A percentile compares a stretch with the other conserved stretches of the same genome.
Evolutionary conservation across 352 stramenopile species (phyloP).

Genomic region (Globisporangium barbulae): DNA sequence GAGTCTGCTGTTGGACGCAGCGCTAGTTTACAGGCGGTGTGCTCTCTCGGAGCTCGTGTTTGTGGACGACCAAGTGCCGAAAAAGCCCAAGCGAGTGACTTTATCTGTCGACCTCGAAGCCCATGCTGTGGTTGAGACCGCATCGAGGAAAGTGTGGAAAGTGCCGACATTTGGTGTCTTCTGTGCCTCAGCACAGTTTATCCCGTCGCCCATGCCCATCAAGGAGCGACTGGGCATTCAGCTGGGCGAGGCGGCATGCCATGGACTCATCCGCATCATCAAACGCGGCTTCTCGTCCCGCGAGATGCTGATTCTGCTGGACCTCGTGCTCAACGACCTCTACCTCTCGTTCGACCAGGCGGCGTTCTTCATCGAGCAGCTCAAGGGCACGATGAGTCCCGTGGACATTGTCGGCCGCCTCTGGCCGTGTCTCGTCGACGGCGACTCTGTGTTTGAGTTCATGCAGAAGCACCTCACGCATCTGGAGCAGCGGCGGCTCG

Average conservation of each 20-base stretch:
- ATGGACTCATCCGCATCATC: conserved; percentile 44
- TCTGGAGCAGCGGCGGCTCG: conserved; percentile 48
- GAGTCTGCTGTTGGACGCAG: conserved; percentile 46
- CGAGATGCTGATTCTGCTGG: conserved; percentile 42
- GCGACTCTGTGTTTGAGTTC: conserved; percentile 45
- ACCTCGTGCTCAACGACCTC: conserved; percentile 48
- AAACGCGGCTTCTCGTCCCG: conserved; percentile 47
- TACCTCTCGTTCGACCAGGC: conserved; percentile 44
- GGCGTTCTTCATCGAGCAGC: conserved; percentile 35
- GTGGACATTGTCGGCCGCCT: conserved; percentile 56
- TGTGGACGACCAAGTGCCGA: conserved; percentile 26
- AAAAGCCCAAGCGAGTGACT: conserved; percentile 21
- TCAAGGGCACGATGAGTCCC: conserved; percentile 34
- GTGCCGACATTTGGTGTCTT: conserved; percentile 38
- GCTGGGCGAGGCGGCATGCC: conserved; percentile 30
- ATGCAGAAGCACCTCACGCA: conserved; percentile 39
- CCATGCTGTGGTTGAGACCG: conserved; percentile 28
- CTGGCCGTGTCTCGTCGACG: conserved; percentile 54
- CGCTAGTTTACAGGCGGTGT: conserved; percentile 35
- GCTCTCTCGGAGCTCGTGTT: conserved; percentile 46
- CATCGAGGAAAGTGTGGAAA: conserved; percentile 28
- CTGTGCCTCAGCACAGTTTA: conserved; percentile 36
- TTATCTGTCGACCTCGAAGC: conserved; percentile 33
- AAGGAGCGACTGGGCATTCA: conserved; percentile 12
- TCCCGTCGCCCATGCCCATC: conserved; percentile 31